A percentile compares a stretch with the other conserved stretches of the same genome.
phyloP scores from a whole-genome alignment of 805 yeast species.

The Metschnikowia anglica region DNA sequence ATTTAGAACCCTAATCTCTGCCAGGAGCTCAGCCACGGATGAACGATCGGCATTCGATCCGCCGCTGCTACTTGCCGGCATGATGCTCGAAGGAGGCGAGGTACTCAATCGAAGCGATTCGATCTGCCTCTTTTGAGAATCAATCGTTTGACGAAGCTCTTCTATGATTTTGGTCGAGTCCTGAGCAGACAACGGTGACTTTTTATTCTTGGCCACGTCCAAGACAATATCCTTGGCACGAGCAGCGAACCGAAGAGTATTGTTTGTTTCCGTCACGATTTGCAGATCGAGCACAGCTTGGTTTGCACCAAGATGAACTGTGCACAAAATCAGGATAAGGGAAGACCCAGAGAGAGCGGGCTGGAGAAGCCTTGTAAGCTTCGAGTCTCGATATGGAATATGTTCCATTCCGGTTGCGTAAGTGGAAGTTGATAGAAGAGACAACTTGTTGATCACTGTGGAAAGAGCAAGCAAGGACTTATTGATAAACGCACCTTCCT shows the following conservation, averaged over 20 bases:
- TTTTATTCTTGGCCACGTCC: conserved; percentile 56
- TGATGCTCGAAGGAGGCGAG: background rate
- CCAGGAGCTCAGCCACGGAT: conserved; percentile 35
- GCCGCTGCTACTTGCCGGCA: background rate
- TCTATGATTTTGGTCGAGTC: conserved; percentile 51
- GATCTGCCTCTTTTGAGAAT: conserved; percentile 56
- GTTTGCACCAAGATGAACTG: conserved; percentile 63
- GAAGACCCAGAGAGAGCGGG: conserved; percentile 90
- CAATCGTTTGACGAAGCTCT: conserved; percentile 58
- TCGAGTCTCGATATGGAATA: conserved; percentile 91
- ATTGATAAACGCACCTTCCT: conserved; percentile 92
- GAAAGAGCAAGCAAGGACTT: conserved; percentile 87
- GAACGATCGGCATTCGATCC: background rate
- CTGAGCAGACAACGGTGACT: conserved; percentile 31
- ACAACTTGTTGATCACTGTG: conserved; percentile 83
- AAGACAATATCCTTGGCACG: conserved; percentile 85
- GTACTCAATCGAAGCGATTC: conserved; percentile 29
- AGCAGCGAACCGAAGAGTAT: conserved; percentile 88
- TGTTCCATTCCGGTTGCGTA: conserved; percentile 47
- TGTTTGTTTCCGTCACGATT: conserved; percentile 73
- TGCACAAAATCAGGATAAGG: conserved; percentile 80
- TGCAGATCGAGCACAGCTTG: conserved; percentile 30
- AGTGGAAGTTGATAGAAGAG: conserved; percentile 33
- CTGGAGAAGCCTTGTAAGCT: conserved; percentile 83
- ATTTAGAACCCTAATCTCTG: conserved; percentile 63